phyloP scores from a whole-genome alignment of 768 basidiomycete genomes.

The Mrakia gelida region DNA sequence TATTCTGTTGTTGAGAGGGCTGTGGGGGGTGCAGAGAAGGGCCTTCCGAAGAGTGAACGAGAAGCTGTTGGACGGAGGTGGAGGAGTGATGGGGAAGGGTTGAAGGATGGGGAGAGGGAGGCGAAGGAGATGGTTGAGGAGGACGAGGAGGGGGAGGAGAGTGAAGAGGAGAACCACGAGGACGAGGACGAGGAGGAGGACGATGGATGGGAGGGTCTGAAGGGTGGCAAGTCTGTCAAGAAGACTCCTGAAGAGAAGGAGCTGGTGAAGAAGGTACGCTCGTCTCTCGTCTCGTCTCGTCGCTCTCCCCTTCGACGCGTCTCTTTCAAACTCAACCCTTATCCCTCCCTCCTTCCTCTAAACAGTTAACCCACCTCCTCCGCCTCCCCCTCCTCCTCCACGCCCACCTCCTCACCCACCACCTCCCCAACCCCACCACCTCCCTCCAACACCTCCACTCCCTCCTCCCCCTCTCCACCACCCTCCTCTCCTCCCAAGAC shows the following conservation, averaged over 20 bases:
- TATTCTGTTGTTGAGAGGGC: neutral
- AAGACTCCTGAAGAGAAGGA: slow-evolving; percentile 15
- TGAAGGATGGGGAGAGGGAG: slow-evolving; percentile 27
- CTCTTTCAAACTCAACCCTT: no score
- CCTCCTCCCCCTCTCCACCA: slow-evolving; percentile 10
- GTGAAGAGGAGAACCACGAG: neutral
- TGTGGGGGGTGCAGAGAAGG: neutral
- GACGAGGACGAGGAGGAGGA: neutral
- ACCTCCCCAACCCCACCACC: neutral
- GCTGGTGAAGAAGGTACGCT: slow-evolving; percentile 1
- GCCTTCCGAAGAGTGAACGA: neutral
- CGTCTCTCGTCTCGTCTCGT: neutral
- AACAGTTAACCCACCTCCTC: slow-evolving; percentile 9
- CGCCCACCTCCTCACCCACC: neutral
- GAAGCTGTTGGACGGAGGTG: neutral
- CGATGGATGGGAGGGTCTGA: slow-evolving; percentile 27
- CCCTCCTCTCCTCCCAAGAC: slow-evolving; percentile 10
- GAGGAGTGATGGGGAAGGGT: neutral
- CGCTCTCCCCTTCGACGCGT: neutral
- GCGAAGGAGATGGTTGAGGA: slow-evolving; percentile 18
- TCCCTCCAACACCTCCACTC: neutral
- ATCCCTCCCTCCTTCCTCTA: neutral
- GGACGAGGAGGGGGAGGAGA: neutral
- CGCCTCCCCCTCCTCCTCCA: neutral
- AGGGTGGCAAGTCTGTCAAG: slow-evolving; percentile 5